phyloP scores from a whole-genome alignment of 2,329 filamentous ascomycete genomes.

The Penicillium griseofulvum region DNA sequence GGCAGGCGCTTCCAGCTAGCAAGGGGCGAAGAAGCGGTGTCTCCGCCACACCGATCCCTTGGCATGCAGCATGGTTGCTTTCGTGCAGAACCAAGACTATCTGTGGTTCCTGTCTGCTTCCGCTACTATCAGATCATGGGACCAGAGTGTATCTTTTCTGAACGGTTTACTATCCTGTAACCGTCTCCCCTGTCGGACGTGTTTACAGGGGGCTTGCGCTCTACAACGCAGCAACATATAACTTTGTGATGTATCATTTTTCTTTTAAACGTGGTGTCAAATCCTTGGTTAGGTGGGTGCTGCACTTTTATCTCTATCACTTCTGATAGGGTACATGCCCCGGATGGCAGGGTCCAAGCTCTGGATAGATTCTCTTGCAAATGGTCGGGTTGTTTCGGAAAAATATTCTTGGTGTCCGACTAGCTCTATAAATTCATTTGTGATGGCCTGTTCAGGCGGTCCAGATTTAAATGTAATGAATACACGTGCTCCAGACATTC shows the following conservation, averaged over 20 bases:
- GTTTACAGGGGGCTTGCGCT: background rate
- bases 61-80: constrained; percentile 15
- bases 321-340: constrained; percentile 16
- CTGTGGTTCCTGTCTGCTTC: constrained; percentile 16
- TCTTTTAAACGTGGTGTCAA: background rate
- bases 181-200: background rate
- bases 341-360: constrained; percentile 18
- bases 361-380: constrained; percentile 1
- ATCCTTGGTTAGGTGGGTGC: constrained; percentile 7
- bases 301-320: constrained; percentile 14
- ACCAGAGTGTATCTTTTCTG: background rate
- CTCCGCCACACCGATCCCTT: constrained; percentile 19
- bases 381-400: constrained; percentile 12
- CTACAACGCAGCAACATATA: background rate
- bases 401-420: constrained; percentile 2
- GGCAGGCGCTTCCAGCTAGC: background rate
- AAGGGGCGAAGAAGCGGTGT: constrained; percentile 23
- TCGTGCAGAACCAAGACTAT: constrained; percentile 17
- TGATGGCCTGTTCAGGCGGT: constrained; percentile 10
- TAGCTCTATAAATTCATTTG: constrained; percentile 9
- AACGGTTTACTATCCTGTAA: background rate
- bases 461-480: constrained; percentile 16
- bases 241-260: constrained; percentile 7
- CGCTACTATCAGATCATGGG: constrained; percentile 6
- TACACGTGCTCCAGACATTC: background rate